A percentile compares a stretch with the other conserved stretches of the same genome.
phyloP scores from a whole-genome alignment of 495 filamentous ascomycete genomes.

The Astrothelium subdiscretum region DNA sequence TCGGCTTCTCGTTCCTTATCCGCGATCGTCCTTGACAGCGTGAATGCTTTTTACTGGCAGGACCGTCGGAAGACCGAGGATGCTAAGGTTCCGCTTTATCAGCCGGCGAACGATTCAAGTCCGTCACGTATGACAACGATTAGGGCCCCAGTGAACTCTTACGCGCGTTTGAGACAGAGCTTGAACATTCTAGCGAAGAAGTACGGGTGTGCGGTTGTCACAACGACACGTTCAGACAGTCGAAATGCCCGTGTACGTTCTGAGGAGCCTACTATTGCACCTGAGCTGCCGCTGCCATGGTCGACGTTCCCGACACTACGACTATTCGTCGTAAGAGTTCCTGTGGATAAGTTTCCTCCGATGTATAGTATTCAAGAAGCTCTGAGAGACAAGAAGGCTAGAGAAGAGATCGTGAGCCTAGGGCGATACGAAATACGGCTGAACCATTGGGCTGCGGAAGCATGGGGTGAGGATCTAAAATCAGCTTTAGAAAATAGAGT shows the following conservation, averaged over 20 bases:
- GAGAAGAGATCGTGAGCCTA: conserved; percentile 31
- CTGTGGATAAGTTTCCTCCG: conserved; percentile 40
- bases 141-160: conserved; percentile 9
- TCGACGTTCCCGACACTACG: conserved; percentile 34
- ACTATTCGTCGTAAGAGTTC: conserved; percentile 35
- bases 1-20: conserved; percentile 38
- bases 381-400: conserved; percentile 35
- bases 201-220: conserved; percentile 22
- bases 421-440: conserved; percentile 16
- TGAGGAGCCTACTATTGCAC: conserved; percentile 29
- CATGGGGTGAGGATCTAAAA: background rate
- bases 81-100: conserved; percentile 13
- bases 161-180: conserved; percentile 12
- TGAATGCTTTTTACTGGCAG: conserved; percentile 48
- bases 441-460: conserved; percentile 12
- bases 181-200: conserved; percentile 13
- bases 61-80: conserved; percentile 38
- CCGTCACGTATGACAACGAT: background rate
- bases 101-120: background rate
- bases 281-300: conserved; percentile 36
- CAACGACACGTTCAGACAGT: conserved; percentile 12
- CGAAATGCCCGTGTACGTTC: conserved; percentile 25
- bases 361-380: conserved; percentile 46
- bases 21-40: conserved; percentile 42
- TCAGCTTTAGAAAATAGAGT: background rate